Conservation (phyloP, 768 basidiomycete species). For the Galerina sulciceps region DNA sequence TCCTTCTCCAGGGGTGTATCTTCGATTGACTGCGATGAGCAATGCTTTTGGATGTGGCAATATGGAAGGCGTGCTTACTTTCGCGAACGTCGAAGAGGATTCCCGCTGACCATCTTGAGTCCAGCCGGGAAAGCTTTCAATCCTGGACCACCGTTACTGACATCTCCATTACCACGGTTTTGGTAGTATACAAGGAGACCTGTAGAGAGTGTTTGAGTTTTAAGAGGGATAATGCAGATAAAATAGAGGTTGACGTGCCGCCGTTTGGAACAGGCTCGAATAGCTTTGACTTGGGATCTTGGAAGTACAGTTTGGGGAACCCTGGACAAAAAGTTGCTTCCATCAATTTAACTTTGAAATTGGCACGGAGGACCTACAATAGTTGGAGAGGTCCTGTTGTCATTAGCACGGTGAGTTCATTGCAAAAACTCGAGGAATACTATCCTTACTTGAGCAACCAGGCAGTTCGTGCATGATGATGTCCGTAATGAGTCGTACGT, state of each 20-base stretch:
- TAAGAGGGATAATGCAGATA: not conserved
- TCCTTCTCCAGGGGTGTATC: conserved; percentile 33
- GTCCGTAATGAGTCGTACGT: conserved; percentile 36
- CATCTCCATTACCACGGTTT: conserved; percentile 42
- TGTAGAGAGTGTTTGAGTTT: conserved; percentile 2
- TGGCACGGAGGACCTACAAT: conserved; percentile 30
- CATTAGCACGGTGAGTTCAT: not conserved
- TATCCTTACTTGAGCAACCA: conserved; percentile 33
- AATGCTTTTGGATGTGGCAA: not conserved
- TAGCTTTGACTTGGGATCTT: conserved; percentile 37
- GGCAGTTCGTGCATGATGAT: conserved; percentile 42
- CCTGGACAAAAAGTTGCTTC: conserved; percentile 30
- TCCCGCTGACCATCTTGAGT: conserved; percentile 47
- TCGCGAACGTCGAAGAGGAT: conserved; percentile 37
- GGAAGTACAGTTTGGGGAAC: conserved; percentile 48
- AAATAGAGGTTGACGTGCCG: conserved; percentile 22
- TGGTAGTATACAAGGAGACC: conserved; percentile 47
- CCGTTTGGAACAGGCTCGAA: conserved; percentile 44
- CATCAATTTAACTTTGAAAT: no score
- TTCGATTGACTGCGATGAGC: conserved; percentile 1
- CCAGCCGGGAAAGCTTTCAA: conserved; percentile 47
- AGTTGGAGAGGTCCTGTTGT: conserved; percentile 41
- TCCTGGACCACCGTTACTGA: conserved; percentile 40
- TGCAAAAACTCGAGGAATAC: not conserved
- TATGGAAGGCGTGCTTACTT: conserved; percentile 25